Conservation (phyloP, 257 asterid species). For the Salvia hispanica region DNA sequence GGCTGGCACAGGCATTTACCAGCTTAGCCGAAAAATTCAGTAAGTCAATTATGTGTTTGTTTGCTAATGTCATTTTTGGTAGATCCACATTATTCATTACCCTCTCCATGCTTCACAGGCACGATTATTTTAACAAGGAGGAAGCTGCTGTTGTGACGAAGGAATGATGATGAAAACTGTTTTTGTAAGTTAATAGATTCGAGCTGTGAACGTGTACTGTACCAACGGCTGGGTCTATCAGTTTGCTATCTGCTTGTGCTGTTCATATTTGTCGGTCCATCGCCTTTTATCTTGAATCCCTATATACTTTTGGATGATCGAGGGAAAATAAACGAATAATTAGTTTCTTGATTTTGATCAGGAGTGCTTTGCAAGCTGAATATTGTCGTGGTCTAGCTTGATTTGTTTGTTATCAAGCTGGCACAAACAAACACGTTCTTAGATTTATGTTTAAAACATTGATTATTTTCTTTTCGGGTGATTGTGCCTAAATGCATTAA, state of each 20-base stretch:
- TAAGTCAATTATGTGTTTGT: constrained; percentile 29
- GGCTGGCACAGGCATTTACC: constrained; percentile 92
- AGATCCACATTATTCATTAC: neutral
- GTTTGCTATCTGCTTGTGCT: constrained; percentile 2
- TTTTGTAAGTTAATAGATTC: neutral
- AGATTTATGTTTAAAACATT: no score
- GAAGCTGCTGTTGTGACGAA: constrained; percentile 65
- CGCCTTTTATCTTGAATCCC: constrained; percentile 21
- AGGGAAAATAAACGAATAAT: constrained; percentile 21
- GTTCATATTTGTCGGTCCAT: constrained; percentile 5
- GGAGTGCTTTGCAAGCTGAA: no score
- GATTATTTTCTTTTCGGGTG: no score
- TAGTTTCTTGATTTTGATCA: neutral
- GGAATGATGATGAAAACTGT: constrained; percentile 51
- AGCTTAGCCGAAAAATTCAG: constrained; percentile 74
- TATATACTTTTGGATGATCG: neutral
- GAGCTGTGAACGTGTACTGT: constrained; percentile 18
- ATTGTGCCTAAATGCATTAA: no score
- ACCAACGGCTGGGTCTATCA: neutral
- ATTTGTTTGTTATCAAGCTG: no score
- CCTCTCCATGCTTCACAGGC: constrained; percentile 47
- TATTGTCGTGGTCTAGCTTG: no score
- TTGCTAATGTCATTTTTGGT: constrained; percentile 7
- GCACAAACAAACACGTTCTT: no score
- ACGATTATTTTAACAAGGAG: constrained; percentile 61